Evolutionary conservation across 495 filamentous ascomycete species (phyloP), one percentile per base, ranked within the genome.

Genomic region (Lophiotrema nucula): DNA sequence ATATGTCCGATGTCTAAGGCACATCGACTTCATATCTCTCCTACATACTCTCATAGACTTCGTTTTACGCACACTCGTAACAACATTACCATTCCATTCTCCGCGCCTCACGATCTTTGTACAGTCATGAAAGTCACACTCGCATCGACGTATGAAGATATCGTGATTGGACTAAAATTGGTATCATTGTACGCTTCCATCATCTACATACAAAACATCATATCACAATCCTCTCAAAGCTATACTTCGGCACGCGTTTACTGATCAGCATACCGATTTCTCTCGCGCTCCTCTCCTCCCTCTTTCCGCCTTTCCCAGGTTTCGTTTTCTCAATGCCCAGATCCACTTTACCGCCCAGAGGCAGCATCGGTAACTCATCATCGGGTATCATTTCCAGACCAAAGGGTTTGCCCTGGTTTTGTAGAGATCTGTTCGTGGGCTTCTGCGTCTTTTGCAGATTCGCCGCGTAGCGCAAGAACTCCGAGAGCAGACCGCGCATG

Each of bases 171-270:
- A n/a, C n/a, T n/a, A n/a, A n/a, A n/a, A n/a, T n/a, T n/a, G n/a
- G n/a, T n/a, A n/a, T n/a, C n/a, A n/a, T n/a, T n/a, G n/a, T n/a
- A n/a, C n/a, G n/a, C n/a, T n/a, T n/a, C n/a, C n/a, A n/a, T n/a
- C n/a, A n/a, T n/a, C n/a, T n/a, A n/a, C n/a, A n/a, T n/a, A n/a
- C n/a, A n/a, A n/a, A n/a, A 35, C 31, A 35, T 61, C 72, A 86
- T 54, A 90, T 72, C 47, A 81, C 69, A 53, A 92, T 84, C 69
- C 81, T 79, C 67, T 90, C 86, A 52, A 90, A 80, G 23, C 87
- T 88, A 74, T 95, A 95, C 58, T 86, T 81, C 35, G 83, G 84
- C 42, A 85, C 81, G 49, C 83, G 85, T 74, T 84, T 84, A 66
- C 87, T 87, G 41, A 82, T 80, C 58, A 89, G 70, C 66, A 84